A percentile compares a stretch with the other conserved stretches of the same genome.
These are phyloP conservation scores for Sisymbrium irio DNA, from an alignment of 345 rosid species.

Conservation along the genomic window DNA sequence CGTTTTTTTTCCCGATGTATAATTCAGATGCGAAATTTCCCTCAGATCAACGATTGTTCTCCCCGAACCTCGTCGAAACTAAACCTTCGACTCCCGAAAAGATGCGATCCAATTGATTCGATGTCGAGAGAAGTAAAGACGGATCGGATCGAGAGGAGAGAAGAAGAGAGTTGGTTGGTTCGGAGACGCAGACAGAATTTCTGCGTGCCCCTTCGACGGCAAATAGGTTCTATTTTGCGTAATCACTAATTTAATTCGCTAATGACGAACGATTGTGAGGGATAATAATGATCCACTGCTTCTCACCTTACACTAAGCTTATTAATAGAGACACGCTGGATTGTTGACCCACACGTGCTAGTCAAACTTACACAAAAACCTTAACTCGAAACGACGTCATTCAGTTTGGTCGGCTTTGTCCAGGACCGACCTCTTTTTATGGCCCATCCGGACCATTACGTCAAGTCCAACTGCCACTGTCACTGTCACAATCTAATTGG, in stretches of 20 bases:
- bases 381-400: too few relatives aligned
- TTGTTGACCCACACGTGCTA: neutral
- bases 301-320: neutral
- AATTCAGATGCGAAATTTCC: neutral
- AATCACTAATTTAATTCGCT: constrained; percentile 11
- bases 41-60: neutral
- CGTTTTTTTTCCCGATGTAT: neutral
- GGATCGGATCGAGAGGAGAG: constrained; percentile 26
- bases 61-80: neutral
- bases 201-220: constrained; percentile 36
- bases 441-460: too few relatives aligned
- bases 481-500: neutral
- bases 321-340: neutral
- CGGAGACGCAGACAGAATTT: constrained; percentile 48
- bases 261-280: neutral
- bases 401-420: too few relatives aligned
- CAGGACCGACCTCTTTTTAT: too few relatives aligned
- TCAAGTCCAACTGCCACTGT: too few relatives aligned
- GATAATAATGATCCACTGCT: neutral
- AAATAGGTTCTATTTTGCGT: constrained; percentile 32
- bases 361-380: neutral
- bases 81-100: neutral
- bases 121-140: neutral
- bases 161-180: constrained; percentile 22
- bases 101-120: constrained; percentile 19